Conservation (phyloP, 495 filamentous ascomycete genomes). For the Aspergillus egyptiacus region DNA sequence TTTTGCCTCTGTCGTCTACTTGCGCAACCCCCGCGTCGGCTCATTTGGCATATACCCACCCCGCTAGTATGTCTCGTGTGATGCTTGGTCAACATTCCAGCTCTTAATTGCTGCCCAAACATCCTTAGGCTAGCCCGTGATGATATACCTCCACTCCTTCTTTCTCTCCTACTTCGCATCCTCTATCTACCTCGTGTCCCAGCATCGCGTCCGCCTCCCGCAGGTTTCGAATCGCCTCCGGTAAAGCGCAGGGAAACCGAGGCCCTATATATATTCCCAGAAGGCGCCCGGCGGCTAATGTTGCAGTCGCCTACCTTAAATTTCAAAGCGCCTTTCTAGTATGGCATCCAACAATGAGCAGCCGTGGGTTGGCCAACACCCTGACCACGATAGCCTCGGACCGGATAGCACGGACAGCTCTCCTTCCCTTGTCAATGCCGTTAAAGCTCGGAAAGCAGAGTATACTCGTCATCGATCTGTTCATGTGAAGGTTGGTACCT, state of each 20-base stretch:
- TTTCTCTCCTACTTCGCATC: background rate
- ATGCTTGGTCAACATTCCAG: slow-evolving; percentile 10
- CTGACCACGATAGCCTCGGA: slow-evolving; percentile 21
- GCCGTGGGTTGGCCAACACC: slow-evolving; percentile 13
- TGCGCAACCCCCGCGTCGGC: background rate
- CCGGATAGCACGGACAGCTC: slow-evolving; percentile 26
- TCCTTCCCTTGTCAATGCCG: slow-evolving; percentile 48
- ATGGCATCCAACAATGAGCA: slow-evolving; percentile 17
- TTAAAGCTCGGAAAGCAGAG: slow-evolving; percentile 68
- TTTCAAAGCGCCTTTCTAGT: slow-evolving; percentile 3
- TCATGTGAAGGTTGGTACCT: slow-evolving; percentile 80
- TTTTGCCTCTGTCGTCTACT: no score
- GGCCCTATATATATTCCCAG: slow-evolving; percentile 1
- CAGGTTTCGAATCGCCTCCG: background rate
- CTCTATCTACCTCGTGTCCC: slow-evolving; percentile 4
- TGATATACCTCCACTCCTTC: slow-evolving; percentile 9
- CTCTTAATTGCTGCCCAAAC: slow-evolving; percentile 3
- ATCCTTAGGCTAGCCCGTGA: slow-evolving; percentile 11
- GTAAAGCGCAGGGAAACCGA: background rate
- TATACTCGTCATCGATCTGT: slow-evolving; percentile 66
- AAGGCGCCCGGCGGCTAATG: background rate
- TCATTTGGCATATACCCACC: slow-evolving; percentile 5
- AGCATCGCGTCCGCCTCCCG: slow-evolving; percentile 1
- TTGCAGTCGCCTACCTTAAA: background rate
- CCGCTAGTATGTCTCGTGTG: slow-evolving; percentile 15